Base-by-base conservation (phyloP, 257 asterid species). In the Solanum dulcamara region DNA sequence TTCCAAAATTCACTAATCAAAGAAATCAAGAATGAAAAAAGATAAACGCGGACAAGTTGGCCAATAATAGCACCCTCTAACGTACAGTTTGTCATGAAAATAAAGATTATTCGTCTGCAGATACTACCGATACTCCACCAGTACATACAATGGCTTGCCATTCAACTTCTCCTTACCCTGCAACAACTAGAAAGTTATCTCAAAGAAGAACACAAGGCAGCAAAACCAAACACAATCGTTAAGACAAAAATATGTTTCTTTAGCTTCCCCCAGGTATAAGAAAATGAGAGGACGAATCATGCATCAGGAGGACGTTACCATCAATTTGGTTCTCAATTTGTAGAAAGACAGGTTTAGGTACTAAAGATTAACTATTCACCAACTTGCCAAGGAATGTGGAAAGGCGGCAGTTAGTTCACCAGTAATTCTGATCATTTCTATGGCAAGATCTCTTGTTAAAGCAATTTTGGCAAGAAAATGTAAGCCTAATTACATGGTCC, bases 91-190 rank as follows among this genome's bases (percentile, higher is more conserved):
- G n/a, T 57, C 74, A 60, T 24, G 50, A 44, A 62, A 83, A 38
- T 26, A 53, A 22, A 5, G 68, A 74, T 13, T 44, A 55, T 55
- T 18, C 26, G 24, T 28, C 82, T 44, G 60, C 72, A 33, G 60
- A n/a, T 33, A 70, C 92, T 90, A 91, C 48, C 90, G 93, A 8
- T 90, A 88, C 91, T 94, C 95, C 91, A 94, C 94, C 46, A 94
- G 97, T 74, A 92, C 97, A 60, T 85, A 92, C 13, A 92, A 89
- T 59, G 97, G 93, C 91, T 94, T 94, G 77, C 95, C 94, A n/a
- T 92, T 91, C 89, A 94, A 88, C 38, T 92, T 87, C 33, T 92
- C 96, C 57, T 91, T 87, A 32, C 97, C 97, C 97, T 94, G 75
- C 86, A 89, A 38, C 46, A 72, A 48, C 80, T 10, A 44, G 26